These are phyloP conservation scores for Pseudogymnoascus destructans DNA, from an alignment of 2,329 filamentous ascomycete genomes.

Conservation along the genomic window DNA sequence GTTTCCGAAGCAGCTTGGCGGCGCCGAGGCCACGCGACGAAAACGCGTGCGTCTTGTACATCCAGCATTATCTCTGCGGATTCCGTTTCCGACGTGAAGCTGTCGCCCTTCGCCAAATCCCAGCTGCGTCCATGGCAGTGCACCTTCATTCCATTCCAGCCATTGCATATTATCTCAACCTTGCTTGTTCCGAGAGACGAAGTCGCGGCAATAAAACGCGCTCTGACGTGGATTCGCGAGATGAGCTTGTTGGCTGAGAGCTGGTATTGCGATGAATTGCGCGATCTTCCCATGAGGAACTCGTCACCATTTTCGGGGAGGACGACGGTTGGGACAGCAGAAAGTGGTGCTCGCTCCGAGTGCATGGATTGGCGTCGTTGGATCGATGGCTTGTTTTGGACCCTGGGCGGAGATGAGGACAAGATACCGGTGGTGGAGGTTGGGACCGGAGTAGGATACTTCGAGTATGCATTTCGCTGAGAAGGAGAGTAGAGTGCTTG, in stretches of 20 bases:
- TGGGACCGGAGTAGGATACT: conserved; percentile 86
- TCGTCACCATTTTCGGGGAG: conserved; percentile 70
- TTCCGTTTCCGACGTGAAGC: conserved; percentile 80
- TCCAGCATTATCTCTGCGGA: conserved; percentile 87
- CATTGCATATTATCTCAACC: conserved; percentile 80
- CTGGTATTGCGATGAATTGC: conserved; percentile 90
- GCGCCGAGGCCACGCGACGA: conserved; percentile 72
- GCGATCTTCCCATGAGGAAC: conserved; percentile 81
- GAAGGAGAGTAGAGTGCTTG: conserved; percentile 39
- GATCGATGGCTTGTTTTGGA: conserved; percentile 36
- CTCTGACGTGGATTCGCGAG: conserved; percentile 85
- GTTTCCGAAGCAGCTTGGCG: conserved; percentile 34
- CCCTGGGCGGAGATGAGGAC: conserved; percentile 66
- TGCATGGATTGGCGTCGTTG: conserved; percentile 49
- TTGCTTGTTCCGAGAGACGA: conserved; percentile 57
- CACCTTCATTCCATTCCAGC: conserved; percentile 91
- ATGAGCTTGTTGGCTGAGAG: conserved; percentile 84
- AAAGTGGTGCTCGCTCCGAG: conserved; percentile 67
- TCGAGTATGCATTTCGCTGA: conserved; percentile 29
- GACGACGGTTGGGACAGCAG: conserved; percentile 68
- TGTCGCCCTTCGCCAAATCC: conserved; percentile 77
- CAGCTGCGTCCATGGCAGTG: conserved; percentile 82
- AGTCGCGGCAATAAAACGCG: conserved; percentile 61
- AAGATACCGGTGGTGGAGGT: conserved; percentile 89
- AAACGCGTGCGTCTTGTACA: conserved; percentile 80